phyloP scores from a whole-genome alignment of 1,139 yeast species.

The Saccharomyces hybrid region DNA sequence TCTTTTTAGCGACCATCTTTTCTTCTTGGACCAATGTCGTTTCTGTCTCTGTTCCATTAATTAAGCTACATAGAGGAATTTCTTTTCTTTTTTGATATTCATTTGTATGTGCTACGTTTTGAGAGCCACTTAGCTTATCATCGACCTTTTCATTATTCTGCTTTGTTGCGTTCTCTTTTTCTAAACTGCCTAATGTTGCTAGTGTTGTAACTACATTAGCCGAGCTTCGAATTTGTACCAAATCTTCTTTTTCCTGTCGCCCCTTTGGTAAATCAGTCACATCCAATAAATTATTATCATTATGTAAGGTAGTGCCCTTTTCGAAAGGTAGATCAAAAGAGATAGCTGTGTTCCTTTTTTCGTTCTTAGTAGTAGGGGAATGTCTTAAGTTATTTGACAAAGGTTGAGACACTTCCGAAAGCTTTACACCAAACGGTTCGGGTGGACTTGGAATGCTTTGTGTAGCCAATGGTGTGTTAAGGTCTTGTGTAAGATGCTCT shows the following conservation, averaged over 20 bases:
- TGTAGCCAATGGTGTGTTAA: not conserved
- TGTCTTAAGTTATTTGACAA: not conserved
- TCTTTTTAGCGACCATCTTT: not conserved
- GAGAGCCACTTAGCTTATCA: not conserved
- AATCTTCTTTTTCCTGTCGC: not conserved
- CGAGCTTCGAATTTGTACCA: too few species aligned
- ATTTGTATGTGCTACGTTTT: not conserved
- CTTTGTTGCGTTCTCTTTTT: not conserved
- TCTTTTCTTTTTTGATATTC: not conserved
- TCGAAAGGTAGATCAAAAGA: not conserved
- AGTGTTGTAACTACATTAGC: not conserved
- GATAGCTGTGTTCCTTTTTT: too few species aligned
- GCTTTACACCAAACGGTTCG: not conserved
- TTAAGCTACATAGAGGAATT: not conserved
- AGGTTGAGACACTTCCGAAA: not conserved
- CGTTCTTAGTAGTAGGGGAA: too few species aligned
- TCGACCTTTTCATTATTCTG: not conserved
- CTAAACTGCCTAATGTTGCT: not conserved
- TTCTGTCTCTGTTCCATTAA: not conserved
- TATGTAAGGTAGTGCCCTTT: not conserved
- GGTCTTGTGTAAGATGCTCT: not conserved
- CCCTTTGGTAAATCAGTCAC: not conserved
- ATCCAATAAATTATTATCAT: not conserved
- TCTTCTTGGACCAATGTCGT: too few species aligned
- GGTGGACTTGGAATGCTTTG: not conserved